Conservation (phyloP, 78 protist species). For the Monosiga brevicollis region DNA sequence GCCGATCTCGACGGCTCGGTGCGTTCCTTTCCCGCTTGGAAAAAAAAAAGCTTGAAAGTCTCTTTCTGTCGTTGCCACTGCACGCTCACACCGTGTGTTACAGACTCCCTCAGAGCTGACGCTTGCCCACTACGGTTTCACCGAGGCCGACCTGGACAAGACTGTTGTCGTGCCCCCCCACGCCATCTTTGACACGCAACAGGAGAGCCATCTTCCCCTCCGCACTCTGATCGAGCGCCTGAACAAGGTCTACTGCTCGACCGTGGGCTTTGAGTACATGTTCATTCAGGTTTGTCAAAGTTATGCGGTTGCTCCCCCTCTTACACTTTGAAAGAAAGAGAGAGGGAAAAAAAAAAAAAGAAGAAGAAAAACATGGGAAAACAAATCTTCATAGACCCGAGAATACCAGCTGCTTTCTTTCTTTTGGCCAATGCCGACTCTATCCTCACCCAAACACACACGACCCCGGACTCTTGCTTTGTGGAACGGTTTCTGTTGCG, state of each 20-base stretch:
- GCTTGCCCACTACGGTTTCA: not conserved
- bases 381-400: not conserved
- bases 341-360: not conserved
- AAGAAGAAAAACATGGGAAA: not conserved
- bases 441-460: not conserved
- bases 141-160: constrained; percentile 13
- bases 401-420: not conserved
- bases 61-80: not conserved
- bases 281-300: not conserved
- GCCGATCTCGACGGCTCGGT: constrained; percentile 9
- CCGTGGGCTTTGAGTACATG: constrained; percentile 46
- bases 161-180: not conserved
- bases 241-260: constrained; percentile 16
- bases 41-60: not conserved
- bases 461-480: not conserved
- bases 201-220: not conserved
- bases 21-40: not conserved
- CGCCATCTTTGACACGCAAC: not conserved
- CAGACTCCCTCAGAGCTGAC: not conserved
- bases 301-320: not conserved
- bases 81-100: not conserved
- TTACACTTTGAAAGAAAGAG: not conserved
- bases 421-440: not conserved
- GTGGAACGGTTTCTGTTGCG: not conserved
- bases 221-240: constrained; percentile 26